phyloP scores from a whole-genome alignment of 371 early-diverging fungal genomes.

The Zychaea mexicana region DNA sequence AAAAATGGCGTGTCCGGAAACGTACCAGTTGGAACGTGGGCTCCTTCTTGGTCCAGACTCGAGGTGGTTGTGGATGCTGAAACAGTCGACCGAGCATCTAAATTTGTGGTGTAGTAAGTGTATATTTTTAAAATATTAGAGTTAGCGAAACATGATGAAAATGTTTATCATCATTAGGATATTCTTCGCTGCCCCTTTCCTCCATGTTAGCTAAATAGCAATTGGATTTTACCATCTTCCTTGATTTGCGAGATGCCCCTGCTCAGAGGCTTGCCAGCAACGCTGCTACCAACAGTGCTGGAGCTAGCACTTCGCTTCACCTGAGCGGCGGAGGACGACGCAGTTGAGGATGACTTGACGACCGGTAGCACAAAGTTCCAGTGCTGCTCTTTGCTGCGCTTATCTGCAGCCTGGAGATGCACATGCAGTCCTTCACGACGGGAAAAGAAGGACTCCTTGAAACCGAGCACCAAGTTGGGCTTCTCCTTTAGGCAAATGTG shows the following conservation, averaged over 20 bases:
- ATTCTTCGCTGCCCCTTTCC: no score
- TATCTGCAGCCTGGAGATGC: slow-evolving; percentile 45
- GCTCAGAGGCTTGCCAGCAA: slow-evolving; percentile 15
- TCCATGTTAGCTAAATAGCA: no score
- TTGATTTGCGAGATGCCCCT: slow-evolving; percentile 32
- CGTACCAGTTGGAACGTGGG: slow-evolving; percentile 30
- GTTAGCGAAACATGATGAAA: neutral
- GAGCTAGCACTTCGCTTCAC: slow-evolving; percentile 18
- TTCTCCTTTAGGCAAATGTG: slow-evolving; percentile 46
- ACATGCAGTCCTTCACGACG: slow-evolving; percentile 52
- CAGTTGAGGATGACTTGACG: slow-evolving; percentile 24
- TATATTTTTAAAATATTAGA: no score
- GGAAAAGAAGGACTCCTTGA: slow-evolving; percentile 51
- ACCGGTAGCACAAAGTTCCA: slow-evolving; percentile 50
- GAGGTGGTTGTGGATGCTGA: slow-evolving; percentile 32
- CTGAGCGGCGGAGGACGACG: slow-evolving; percentile 5
- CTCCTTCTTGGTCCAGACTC: slow-evolving; percentile 35
- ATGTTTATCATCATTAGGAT: no score
- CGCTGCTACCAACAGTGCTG: slow-evolving; percentile 20
- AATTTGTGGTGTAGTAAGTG: no score
- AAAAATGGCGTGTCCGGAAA: slow-evolving; percentile 47
- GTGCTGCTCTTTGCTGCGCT: slow-evolving; percentile 46
- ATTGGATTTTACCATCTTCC: slow-evolving; percentile 35
- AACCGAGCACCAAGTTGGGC: slow-evolving; percentile 51
- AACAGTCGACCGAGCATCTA: slow-evolving; percentile 38